Conservation (phyloP, 176 grass and related monocot species). For the Tillandsia fasciculata region DNA sequence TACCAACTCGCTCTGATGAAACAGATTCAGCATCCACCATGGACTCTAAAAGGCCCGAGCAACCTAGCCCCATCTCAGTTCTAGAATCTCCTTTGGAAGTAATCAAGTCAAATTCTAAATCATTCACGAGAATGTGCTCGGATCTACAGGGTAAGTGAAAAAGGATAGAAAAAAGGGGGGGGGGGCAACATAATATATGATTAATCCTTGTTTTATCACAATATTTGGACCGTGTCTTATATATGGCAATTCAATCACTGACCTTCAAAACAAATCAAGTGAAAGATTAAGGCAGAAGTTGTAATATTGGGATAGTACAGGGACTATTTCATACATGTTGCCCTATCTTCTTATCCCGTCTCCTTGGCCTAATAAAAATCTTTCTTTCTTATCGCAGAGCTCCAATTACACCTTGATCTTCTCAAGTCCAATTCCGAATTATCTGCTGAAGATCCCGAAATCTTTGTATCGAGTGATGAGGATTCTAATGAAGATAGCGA, state of each 20-base stretch:
- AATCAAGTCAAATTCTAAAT: constrained; percentile 36
- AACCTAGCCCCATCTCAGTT: constrained; percentile 56
- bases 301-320: too few relatives aligned
- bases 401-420: constrained; percentile 10
- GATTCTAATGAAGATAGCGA: constrained; percentile 20
- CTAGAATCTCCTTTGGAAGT: constrained; percentile 43
- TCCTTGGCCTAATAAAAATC: constrained; percentile 12
- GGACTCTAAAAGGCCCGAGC: constrained; percentile 35
- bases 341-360: too few relatives aligned
- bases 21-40: constrained; percentile 8
- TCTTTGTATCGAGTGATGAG: constrained; percentile 29
- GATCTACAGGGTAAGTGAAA: constrained; percentile 41
- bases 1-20: constrained; percentile 21
- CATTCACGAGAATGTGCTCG: constrained; percentile 23
- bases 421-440: constrained; percentile 2
- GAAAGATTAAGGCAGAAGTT: too few relatives aligned
- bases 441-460: constrained; percentile 29
- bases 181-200: too few relatives aligned
- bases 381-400: constrained; percentile 16
- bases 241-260: neutral
- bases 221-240: neutral
- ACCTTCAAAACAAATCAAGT: too few relatives aligned
- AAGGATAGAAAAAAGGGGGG: neutral
- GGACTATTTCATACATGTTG: too few relatives aligned
- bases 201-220: too few relatives aligned